Percentiles rank a stretch among this genome's conserved stretches.
Evolutionary conservation across 2,329 filamentous ascomycete genomes (phyloP).

Genomic region (Talaromyces rugulosus): DNA sequence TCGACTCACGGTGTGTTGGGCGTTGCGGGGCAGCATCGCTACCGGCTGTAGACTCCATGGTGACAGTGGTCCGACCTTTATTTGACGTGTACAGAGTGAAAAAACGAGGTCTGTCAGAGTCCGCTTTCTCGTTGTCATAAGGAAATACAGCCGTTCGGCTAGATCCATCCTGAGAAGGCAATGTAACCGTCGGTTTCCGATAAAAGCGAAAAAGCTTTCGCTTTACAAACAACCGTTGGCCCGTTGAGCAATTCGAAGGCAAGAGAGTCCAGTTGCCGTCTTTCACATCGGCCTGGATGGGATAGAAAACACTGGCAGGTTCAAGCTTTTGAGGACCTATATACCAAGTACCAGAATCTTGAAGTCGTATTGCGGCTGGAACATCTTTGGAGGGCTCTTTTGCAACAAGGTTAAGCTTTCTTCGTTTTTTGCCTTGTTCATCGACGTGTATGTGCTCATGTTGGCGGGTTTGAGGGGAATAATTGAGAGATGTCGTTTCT

Average conservation of each 20-base stretch:
- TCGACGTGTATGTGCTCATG: slow-evolving; percentile 24
- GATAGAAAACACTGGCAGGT: slow-evolving; percentile 42
- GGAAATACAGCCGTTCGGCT: slow-evolving; percentile 25
- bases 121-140: slow-evolving; percentile 18
- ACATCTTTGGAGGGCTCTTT: not conserved
- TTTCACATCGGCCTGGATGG: slow-evolving; percentile 23
- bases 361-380: not conserved
- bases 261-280: slow-evolving; percentile 22
- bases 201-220: slow-evolving; percentile 24
- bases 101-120: slow-evolving; percentile 14
- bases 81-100: slow-evolving; percentile 29
- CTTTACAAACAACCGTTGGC: slow-evolving; percentile 28
- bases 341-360: slow-evolving; percentile 25
- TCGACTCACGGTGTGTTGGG: not conserved
- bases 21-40: slow-evolving; percentile 18
- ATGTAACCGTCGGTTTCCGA: slow-evolving; percentile 19
- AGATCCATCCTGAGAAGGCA: slow-evolving; percentile 18
- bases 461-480: slow-evolving; percentile 11
- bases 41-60: slow-evolving; percentile 22
- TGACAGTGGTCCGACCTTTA: slow-evolving; percentile 20
- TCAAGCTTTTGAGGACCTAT: slow-evolving; percentile 35
- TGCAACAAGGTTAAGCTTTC: slow-evolving; percentile 21
- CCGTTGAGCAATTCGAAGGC: slow-evolving; percentile 20
- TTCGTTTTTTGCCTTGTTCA: slow-evolving; percentile 25
- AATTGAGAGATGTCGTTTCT: not conserved